Evolutionary conservation across 1,284 basidiomycete species (phyloP), one percentile per base, ranked within the genome.

Genomic region (Boletellus deceptivus): DNA sequence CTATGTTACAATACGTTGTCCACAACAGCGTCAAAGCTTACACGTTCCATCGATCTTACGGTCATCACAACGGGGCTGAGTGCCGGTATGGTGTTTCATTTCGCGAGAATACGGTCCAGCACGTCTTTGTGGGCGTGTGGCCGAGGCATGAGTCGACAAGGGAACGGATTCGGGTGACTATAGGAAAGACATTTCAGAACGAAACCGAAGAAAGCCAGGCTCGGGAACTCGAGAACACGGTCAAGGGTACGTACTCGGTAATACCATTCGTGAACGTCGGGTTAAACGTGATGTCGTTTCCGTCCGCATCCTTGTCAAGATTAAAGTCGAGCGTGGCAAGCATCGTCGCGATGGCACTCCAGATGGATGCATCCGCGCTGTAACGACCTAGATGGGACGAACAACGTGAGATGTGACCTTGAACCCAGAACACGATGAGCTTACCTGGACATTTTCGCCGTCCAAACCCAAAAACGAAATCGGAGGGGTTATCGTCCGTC

Each of bases 401-500:
- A 35, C 33, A 6, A 4, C 29, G 29, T 31, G 29, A 31, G 29
- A 11, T 31, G 11, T 31, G 29, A 31, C 3, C 4, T 22, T 22
- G 22, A 22, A 22, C 10, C 27, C 2, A 29, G 27, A 29, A 6
- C 27, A 11, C 27, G 27, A 29, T 11, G 40, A 24, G 5, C 41
- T 20, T 38, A 59, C 58, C 58, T 44, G 54, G 45, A 36, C 59
- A 59, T 16, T 40, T 36, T 18, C 59, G 50, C 4, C 53, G 49
- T 11, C 59, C 59, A 34, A 61, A 61, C 27, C 54, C 59, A 43
- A 63, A 61, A n/a, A 43, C 14, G 8, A 49, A 55, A 3, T 51
- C 36, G 16, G 27, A 11, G 6, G 56, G 58, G 20, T 35, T n/a
- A 13, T 35, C 13, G 34, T 48, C 36, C 4, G 31, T 59, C 34